These are phyloP conservation scores for Pluteus cervinus DNA, from an alignment of 768 basidiomycete species.

Conservation along the genomic window DNA sequence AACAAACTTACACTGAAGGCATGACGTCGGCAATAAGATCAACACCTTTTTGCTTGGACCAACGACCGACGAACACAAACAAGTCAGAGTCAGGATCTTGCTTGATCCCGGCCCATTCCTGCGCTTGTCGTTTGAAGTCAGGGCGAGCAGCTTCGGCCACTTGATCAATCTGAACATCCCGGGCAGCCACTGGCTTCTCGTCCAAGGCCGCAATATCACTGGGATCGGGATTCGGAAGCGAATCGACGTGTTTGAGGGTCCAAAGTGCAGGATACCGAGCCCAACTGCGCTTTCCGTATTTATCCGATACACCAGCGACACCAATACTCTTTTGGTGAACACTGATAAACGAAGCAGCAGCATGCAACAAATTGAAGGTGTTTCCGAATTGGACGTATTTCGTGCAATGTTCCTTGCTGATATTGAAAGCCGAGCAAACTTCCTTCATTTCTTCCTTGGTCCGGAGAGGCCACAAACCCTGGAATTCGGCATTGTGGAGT, in stretches of 20 bases:
- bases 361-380: conserved; percentile 93
- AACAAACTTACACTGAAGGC: conserved; percentile 66
- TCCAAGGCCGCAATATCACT: conserved; percentile 92
- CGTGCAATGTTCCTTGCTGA: conserved; percentile 92
- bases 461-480: conserved; percentile 92
- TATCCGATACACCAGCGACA: conserved; percentile 96
- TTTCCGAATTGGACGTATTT: conserved; percentile 98
- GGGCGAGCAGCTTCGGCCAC: conserved; percentile 86
- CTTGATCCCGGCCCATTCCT: conserved; percentile 92
- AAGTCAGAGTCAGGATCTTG: conserved; percentile 87
- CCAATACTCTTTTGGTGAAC: conserved; percentile 90
- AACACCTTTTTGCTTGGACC: conserved; percentile 99
- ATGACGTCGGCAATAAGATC: conserved; percentile 95
- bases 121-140: conserved; percentile 85
- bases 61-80: conserved; percentile 95
- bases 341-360: conserved; percentile 88
- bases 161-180: conserved; percentile 72
- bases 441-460: conserved; percentile 99
- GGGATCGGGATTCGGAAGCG: conserved; percentile 91
- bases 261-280: conserved; percentile 94
- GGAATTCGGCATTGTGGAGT: conserved; percentile 96
- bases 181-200: conserved; percentile 64
- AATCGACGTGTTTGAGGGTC: conserved; percentile 95
- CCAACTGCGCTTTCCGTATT: conserved; percentile 96
- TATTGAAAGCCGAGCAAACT: conserved; percentile 96